Conservation (phyloP, 1,284 basidiomycete species). For the Quambalaria eucalypti region DNA sequence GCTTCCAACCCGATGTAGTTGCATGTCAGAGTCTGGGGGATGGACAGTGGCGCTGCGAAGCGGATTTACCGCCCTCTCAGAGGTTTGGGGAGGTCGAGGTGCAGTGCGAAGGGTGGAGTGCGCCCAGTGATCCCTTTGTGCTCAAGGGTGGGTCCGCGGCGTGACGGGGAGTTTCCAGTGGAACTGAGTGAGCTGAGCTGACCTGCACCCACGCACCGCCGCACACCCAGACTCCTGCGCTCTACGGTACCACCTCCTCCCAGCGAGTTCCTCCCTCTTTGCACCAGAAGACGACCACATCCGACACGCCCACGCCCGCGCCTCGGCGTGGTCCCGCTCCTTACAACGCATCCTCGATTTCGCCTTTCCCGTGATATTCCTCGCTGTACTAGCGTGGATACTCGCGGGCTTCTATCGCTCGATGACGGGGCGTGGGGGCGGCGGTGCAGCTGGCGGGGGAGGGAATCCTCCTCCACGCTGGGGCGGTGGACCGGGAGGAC, state of each 20-base stretch:
- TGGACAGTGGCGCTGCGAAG: conserved; percentile 61
- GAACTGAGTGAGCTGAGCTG: too few relatives aligned
- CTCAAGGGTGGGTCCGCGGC: too few relatives aligned
- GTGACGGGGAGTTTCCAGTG: too few relatives aligned
- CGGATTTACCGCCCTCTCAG: conserved; percentile 70
- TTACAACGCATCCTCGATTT: background rate
- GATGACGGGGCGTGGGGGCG: background rate
- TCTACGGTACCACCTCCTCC: conserved; percentile 19
- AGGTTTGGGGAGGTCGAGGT: conserved; percentile 73
- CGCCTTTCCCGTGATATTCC: background rate
- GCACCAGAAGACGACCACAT: background rate
- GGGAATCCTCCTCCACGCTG: background rate
- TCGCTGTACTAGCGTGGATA: background rate
- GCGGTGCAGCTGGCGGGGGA: background rate
- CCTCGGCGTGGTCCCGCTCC: background rate
- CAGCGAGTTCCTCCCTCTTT: conserved; percentile 3
- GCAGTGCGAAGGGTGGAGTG: conserved; percentile 77
- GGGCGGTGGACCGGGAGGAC: background rate
- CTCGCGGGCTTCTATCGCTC: background rate
- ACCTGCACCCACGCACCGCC: too few relatives aligned
- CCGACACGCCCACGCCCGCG: background rate
- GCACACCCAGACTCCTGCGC: conserved; percentile 25
- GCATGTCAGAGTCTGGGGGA: conserved; percentile 72
- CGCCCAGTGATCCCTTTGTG: conserved; percentile 69
- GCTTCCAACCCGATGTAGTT: conserved; percentile 74